Evolutionary conservation across 352 stramenopile species (phyloP).

Genomic region (Phytophthora hybrid): DNA sequence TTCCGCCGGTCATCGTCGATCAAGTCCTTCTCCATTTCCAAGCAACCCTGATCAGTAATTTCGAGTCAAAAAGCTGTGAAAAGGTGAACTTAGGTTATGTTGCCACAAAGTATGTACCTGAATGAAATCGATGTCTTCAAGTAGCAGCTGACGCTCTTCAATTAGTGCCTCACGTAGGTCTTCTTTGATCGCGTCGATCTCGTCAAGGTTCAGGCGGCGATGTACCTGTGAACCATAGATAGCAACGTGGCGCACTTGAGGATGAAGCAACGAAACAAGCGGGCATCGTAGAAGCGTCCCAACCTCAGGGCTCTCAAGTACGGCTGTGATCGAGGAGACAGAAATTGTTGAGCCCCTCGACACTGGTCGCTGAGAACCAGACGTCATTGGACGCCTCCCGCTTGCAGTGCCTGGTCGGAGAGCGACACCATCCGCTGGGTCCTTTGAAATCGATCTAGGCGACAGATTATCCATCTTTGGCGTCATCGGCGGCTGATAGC

Average conservation of each 20-base stretch:
- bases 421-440: conserved; percentile 22
- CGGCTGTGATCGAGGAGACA: conserved; percentile 59
- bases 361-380: conserved; percentile 58
- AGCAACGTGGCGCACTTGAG: conserved; percentile 13
- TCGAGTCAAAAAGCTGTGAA: too few relatives aligned
- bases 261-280: neutral
- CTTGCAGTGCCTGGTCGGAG: conserved; percentile 61
- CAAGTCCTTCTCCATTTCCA: conserved; percentile 89
- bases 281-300: neutral
- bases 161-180: conserved; percentile 64
- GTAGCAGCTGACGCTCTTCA: conserved; percentile 66
- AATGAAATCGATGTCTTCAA: conserved; percentile 89
- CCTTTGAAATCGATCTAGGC: conserved; percentile 18
- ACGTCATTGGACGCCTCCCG: conserved; percentile 47
- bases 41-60: too few relatives aligned
- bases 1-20: conserved; percentile 77
- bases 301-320: conserved; percentile 70
- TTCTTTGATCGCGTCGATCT: conserved; percentile 76
- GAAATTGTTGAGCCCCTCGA: conserved; percentile 77
- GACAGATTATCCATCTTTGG: conserved; percentile 55
- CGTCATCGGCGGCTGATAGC: conserved; percentile 40
- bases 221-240: conserved; percentile 38
- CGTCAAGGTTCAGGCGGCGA: conserved; percentile 65
- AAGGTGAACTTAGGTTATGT: neutral
- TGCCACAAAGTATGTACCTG: conserved; percentile 50